Evolutionary conservation across 345 rosid species (phyloP).

Genomic region (Aurinia saxatilis): DNA sequence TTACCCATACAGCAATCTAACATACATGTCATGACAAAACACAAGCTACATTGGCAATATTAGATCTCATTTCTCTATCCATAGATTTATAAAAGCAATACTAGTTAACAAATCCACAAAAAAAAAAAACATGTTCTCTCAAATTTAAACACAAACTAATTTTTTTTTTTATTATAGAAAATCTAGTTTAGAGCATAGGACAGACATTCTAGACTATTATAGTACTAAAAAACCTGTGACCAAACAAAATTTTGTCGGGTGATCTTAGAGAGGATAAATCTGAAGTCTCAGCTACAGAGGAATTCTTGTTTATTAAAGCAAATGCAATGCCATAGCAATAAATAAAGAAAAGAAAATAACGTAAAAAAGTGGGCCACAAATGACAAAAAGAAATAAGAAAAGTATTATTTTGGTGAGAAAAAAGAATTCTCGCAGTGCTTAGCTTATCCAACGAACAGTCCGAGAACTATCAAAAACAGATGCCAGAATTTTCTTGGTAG

Average conservation of each 20-base stretch:
- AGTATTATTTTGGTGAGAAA: not conserved
- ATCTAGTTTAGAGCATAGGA: not conserved
- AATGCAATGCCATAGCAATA: not conserved
- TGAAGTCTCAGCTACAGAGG: conserved; percentile 14
- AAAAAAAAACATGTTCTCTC: not conserved
- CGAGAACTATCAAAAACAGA: not conserved
- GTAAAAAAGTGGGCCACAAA: conserved; percentile 19
- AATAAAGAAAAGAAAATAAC: not conserved
- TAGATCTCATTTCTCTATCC: not conserved
- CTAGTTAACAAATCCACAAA: not conserved
- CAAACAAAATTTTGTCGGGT: conserved; percentile 9
- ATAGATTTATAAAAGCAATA: not conserved
- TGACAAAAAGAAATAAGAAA: not conserved
- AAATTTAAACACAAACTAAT: too few species aligned
- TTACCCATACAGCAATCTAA: conserved; percentile 12
- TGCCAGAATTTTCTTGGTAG: not conserved
- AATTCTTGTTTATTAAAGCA: not conserved
- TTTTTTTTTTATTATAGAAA: not conserved
- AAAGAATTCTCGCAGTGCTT: not conserved
- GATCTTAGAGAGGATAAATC: not conserved
- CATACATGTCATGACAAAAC: not conserved
- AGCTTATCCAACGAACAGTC: not conserved
- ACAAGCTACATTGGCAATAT: not conserved
- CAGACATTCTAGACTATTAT: conserved; percentile 12
- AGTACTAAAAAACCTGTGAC: not conserved